These are phyloP conservation scores for Aspergillus biplanus DNA, from an alignment of 495 filamentous ascomycete species.

Conservation along the genomic window DNA sequence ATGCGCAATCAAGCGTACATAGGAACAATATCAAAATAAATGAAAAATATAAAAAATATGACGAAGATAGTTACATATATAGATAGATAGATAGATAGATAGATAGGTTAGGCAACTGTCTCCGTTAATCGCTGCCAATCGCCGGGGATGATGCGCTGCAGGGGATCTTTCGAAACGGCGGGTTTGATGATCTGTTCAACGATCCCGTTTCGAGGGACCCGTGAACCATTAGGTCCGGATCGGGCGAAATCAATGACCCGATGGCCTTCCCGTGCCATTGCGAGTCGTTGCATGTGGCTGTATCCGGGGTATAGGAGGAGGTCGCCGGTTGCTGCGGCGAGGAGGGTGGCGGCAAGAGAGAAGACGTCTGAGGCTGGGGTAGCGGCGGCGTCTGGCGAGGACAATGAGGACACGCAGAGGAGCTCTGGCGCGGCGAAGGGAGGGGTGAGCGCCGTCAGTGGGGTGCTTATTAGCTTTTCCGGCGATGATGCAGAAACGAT, in stretches of 20 bases:
- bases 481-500: conserved; percentile 25
- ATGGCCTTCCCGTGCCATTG: conserved; percentile 53
- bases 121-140: conserved; percentile 38
- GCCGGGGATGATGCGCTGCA: conserved; percentile 35
- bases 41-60: conserved; percentile 12
- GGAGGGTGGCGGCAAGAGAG: conserved; percentile 58
- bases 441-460: conserved; percentile 55
- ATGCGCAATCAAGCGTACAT: too few relatives aligned
- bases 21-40: conserved; percentile 7
- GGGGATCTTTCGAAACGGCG: conserved; percentile 48
- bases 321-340: conserved; percentile 58
- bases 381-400: conserved; percentile 31
- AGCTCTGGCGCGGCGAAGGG: conserved; percentile 63
- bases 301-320: conserved; percentile 54
- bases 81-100: background rate
- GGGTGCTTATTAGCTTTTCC: conserved; percentile 28
- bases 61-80: conserved; percentile 11
- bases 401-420: conserved; percentile 42
- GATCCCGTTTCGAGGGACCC: conserved; percentile 46
- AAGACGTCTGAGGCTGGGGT: conserved; percentile 55
- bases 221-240: conserved; percentile 40
- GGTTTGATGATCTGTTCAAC: conserved; percentile 48
- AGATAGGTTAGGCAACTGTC: conserved; percentile 15
- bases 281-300: conserved; percentile 44
- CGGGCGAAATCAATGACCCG: conserved; percentile 51